A percentile compares a stretch with the other conserved stretches of the same genome.
phyloP scores from a whole-genome alignment of 202 grass and related monocot species.

The Musa balbisiana region DNA sequence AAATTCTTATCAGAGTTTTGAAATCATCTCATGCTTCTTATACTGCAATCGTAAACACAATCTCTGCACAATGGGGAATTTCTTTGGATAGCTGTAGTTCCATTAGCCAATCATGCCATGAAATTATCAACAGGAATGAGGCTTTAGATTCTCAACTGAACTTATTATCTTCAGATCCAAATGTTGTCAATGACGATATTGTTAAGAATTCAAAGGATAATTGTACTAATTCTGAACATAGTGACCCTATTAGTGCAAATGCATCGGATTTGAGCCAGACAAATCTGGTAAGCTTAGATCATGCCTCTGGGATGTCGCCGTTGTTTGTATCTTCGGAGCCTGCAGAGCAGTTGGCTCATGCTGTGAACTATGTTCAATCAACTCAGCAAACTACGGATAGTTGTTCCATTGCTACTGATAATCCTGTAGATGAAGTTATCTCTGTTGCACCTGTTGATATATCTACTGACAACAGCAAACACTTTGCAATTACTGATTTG shows the following conservation, averaged over 20 bases:
- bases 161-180: slow-evolving; percentile 22
- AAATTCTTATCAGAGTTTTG: slow-evolving; percentile 50
- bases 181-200: slow-evolving; percentile 7
- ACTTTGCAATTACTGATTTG: slow-evolving; percentile 5
- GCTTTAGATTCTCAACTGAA: slow-evolving; percentile 25
- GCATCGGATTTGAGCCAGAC: slow-evolving; percentile 23
- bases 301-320: slow-evolving; percentile 9
- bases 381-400: slow-evolving; percentile 9
- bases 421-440: slow-evolving; percentile 26
- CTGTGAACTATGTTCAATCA: slow-evolving; percentile 16
- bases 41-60: slow-evolving; percentile 44
- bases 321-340: slow-evolving; percentile 14
- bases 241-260: slow-evolving; percentile 18
- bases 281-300: slow-evolving; percentile 28
- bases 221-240: slow-evolving; percentile 21
- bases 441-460: slow-evolving; percentile 28
- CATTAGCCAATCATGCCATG: slow-evolving; percentile 7
- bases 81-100: slow-evolving; percentile 32
- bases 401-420: slow-evolving; percentile 22
- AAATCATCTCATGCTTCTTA: slow-evolving; percentile 49
- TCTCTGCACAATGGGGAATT: slow-evolving; percentile 41
- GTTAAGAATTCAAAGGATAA: slow-evolving; percentile 15
- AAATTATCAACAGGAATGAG: slow-evolving; percentile 28
- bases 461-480: slow-evolving; percentile 23
- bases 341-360: slow-evolving; percentile 18